Evolutionary conservation across 129 eudicot genomes (phyloP), one percentile per base, ranked within the genome.

Genomic region (Calendula officinalis): DNA sequence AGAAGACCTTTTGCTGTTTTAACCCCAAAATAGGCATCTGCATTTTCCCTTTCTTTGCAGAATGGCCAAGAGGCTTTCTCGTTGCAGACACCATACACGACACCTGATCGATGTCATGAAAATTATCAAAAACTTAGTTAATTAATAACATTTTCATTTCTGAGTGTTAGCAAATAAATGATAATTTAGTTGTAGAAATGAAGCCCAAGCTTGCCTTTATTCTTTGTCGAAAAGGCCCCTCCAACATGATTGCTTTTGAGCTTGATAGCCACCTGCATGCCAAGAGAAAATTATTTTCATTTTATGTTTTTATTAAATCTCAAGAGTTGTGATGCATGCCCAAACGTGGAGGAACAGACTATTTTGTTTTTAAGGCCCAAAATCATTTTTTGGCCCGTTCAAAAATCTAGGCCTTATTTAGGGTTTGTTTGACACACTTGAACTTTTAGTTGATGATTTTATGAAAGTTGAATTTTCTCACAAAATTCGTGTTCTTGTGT

Each of bases 171-270:
- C 41, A 67, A 14, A 16, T 64, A 34, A 10, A 13, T 56, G 43
- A 13, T 43, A 43, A 7, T 27, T 11, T 43, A 4, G 16, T n/a
- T 35, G 36, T 36, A 70, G 40, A 17, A 56, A 61, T 37, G 76
- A 67, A 65, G 68, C 67, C 56, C 41, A 62, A 67, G 54, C 90
- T 82, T 76, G 82, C 97, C 84, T 87, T 87, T 91, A 42, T 78
- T 81, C 71, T 84, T 90, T 63, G 84, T 84, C 57, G 95, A 82
- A 76, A 91, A 91, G 56, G 95, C 94, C 72, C 97, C 94, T 62
- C 94, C 95, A 9, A 90, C 82, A 71, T 87, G 84, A 62, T 82
- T 91, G 86, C 90, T 87, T 77, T 84, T 91, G 67, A 84, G 59
- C 77, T 82, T 84, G 73, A 84, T 80, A 12, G 70, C 78, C 35